phyloP scores from a whole-genome alignment of 2,329 filamentous ascomycete species.

The Penicillium sp. region DNA sequence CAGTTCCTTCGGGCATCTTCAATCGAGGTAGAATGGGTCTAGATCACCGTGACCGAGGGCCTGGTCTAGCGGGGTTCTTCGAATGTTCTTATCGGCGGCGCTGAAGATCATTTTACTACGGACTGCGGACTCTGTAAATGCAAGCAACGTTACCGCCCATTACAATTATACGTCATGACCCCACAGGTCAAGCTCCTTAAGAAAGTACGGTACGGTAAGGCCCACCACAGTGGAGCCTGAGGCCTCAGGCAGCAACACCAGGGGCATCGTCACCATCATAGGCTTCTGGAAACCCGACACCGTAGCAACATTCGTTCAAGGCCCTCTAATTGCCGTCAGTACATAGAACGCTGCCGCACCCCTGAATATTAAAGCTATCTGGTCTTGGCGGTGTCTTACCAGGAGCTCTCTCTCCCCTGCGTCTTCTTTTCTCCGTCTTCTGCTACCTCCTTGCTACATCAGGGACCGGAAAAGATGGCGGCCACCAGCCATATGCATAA shows the following conservation, averaged over 20 bases:
- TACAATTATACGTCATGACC: slow-evolving; percentile 27
- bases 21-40: neutral
- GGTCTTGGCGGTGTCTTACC: too few species aligned
- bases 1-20: slow-evolving; percentile 25
- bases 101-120: neutral
- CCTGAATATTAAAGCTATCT: neutral
- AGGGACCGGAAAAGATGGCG: slow-evolving; percentile 60
- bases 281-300: slow-evolving; percentile 22
- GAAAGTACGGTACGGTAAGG: slow-evolving; percentile 29
- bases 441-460: slow-evolving; percentile 13
- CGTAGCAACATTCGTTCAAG: slow-evolving; percentile 15
- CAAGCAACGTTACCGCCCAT: slow-evolving; percentile 16
- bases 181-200: neutral
- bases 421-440: slow-evolving; percentile 50
- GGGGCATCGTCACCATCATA: slow-evolving; percentile 25
- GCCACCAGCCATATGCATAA: slow-evolving; percentile 86
- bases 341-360: neutral
- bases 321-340: neutral
- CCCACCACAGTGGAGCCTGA: slow-evolving; percentile 23
- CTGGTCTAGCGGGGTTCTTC: slow-evolving; percentile 13
- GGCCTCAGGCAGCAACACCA: slow-evolving; percentile 29
- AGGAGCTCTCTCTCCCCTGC: neutral
- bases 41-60: neutral
- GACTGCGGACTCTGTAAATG: neutral
- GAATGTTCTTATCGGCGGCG: slow-evolving; percentile 17